phyloP scores from a whole-genome alignment of 176 grass and related monocot species.

The Saccharum officinarum region DNA sequence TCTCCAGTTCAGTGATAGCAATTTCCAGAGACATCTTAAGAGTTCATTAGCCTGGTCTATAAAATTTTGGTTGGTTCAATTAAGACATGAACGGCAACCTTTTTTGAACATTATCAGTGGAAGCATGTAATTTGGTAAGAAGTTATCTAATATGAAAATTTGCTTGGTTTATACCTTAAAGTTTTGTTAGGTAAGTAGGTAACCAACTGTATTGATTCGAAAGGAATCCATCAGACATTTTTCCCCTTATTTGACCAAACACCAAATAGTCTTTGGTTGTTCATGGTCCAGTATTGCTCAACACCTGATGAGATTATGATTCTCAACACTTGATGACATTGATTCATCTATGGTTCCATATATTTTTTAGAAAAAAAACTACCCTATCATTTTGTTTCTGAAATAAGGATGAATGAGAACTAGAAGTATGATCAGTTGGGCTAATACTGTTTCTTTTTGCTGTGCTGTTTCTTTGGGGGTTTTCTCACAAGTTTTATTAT shows the following conservation, averaged over 20 bases:
- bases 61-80: background rate
- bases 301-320: background rate
- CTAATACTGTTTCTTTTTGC: background rate
- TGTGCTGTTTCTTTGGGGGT: background rate
- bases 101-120: background rate
- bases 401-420: background rate
- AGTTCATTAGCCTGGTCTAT: background rate
- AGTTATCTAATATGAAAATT: background rate
- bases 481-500: background rate
- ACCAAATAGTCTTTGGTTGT: background rate
- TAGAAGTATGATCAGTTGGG: background rate
- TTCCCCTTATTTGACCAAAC: background rate
- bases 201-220: background rate
- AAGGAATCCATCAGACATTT: background rate
- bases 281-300: background rate
- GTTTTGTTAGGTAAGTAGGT: background rate
- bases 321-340: no score
- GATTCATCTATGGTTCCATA: background rate
- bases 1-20: background rate
- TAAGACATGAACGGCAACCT: background rate
- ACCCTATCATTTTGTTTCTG: background rate
- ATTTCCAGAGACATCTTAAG: background rate
- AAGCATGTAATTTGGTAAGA: background rate
- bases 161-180: background rate
- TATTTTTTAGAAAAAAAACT: background rate